phyloP scores from a whole-genome alignment of 257 asterid genomes.

The Forsythia suspensa region DNA sequence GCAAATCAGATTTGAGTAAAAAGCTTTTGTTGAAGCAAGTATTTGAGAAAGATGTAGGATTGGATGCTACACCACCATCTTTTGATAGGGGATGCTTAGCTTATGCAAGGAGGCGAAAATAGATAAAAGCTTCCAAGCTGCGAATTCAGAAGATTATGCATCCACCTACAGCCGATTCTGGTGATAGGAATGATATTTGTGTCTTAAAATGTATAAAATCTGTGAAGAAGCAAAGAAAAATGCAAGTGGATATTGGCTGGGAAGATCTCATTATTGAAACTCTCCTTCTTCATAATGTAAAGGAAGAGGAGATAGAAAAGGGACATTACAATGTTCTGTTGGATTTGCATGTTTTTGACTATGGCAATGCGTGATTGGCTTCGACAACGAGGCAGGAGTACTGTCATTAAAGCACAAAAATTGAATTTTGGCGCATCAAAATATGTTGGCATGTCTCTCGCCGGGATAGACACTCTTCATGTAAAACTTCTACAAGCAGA shows the following conservation, averaged over 20 bases:
- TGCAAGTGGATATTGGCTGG: slow-evolving; percentile 50
- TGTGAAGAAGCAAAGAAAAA: slow-evolving; percentile 46
- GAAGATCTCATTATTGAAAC: slow-evolving; percentile 88
- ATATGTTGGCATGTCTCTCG: too few relatives aligned
- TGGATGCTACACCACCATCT: slow-evolving; percentile 70
- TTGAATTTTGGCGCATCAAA: background rate
- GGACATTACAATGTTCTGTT: slow-evolving; percentile 72
- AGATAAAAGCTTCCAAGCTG: slow-evolving; percentile 64
- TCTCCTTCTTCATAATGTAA: slow-evolving; percentile 72
- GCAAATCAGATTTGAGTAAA: slow-evolving; percentile 79
- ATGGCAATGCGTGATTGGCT: slow-evolving; percentile 17
- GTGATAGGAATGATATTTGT: slow-evolving; percentile 11
- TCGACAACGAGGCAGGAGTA: background rate
- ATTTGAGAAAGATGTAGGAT: slow-evolving; percentile 70
- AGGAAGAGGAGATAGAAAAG: slow-evolving; percentile 75
- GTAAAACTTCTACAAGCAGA: background rate
- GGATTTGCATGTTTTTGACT: slow-evolving; percentile 68
- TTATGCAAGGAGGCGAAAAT: slow-evolving; percentile 53
- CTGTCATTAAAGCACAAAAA: background rate
- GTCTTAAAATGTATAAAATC: slow-evolving; percentile 26
- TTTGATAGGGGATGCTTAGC: slow-evolving; percentile 48
- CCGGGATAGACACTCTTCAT: too few relatives aligned
- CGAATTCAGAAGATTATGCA: slow-evolving; percentile 62
- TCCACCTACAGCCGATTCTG: slow-evolving; percentile 34
- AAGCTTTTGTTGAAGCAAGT: slow-evolving; percentile 66